phyloP scores from a whole-genome alignment of 768 basidiomycete genomes.

The Leccinum boreale region DNA sequence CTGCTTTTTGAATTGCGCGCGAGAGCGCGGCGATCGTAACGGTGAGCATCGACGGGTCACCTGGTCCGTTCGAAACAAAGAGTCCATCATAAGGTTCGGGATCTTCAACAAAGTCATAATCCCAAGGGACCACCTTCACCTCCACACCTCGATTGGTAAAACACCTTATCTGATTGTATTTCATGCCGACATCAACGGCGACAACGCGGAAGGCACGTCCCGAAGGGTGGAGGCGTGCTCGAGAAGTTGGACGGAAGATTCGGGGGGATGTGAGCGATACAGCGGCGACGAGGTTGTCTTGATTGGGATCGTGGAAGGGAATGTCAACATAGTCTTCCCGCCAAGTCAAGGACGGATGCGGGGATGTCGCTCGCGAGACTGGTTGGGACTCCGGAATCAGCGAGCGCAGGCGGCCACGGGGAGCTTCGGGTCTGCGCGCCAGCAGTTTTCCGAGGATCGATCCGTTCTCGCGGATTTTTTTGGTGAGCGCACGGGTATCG shows the following conservation, averaged over 20 bases:
- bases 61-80: constrained; percentile 97
- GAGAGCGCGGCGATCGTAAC: constrained; percentile 67
- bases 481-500: constrained; percentile 95
- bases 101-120: constrained; percentile 86
- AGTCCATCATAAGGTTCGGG: constrained; percentile 85
- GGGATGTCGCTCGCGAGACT: constrained; percentile 49
- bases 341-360: constrained; percentile 61
- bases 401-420: constrained; percentile 35
- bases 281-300: constrained; percentile 82
- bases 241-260: constrained; percentile 58
- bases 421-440: constrained; percentile 51
- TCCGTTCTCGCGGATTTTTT: constrained; percentile 93
- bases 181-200: constrained; percentile 98
- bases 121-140: constrained; percentile 96
- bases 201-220: constrained; percentile 81
- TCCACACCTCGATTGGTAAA: constrained; percentile 90
- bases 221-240: constrained; percentile 67
- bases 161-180: constrained; percentile 98
- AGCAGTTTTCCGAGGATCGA: constrained; percentile 87
- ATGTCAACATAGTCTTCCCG: constrained; percentile 79
- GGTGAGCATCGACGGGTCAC: constrained; percentile 85
- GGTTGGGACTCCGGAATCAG: constrained; percentile 37
- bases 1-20: constrained; percentile 63
- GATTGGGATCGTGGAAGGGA: constrained; percentile 86
- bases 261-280: constrained; percentile 75